Base-by-base conservation (phyloP, 257 asterid species). In the Schizonepeta tenuifolia region DNA sequence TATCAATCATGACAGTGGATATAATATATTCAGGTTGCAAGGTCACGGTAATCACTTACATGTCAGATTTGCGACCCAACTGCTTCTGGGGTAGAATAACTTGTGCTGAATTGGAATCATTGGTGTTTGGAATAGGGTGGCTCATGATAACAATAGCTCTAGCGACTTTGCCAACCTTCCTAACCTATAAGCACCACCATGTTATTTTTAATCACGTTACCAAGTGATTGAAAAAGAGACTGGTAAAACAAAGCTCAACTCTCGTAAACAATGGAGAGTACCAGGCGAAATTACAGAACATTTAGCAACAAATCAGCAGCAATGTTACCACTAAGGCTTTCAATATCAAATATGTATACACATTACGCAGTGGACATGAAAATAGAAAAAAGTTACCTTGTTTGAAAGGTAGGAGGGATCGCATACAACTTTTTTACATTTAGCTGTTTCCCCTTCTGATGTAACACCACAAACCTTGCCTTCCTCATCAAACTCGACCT, bases 391-490 rank as follows among this genome's bases (percentile, higher is more conserved):
- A 61, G 63, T 70, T 81, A 93, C 98, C 98, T 93, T 93, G 84
- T 72, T 78, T 77, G 90, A 33, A 80, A 93, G 88, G 87, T 93
- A 93, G 21, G 98, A 93, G 76, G 98, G 97, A 79, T 93, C 98
- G 5, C 98, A 93, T 24, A 93, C 98, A 79, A 93, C 94, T 79
- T 93, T 89, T 78, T 93, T 93, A 86, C 96, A 90, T 84, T 80
- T 87, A 22, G 98, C 98, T 65, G 98, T 93, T 84, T 93, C 98
- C 60, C 97, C 98, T 84, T 90, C 98, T 35, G 98, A 90, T 20
- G 97, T 87, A 70, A 93, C 98, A 51, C 98, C 98, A 70, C 84
- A 81, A 44, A 85, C 96, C 86, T 87, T 87, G 72, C 98, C 98
- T 84, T 89, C 96, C 54, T 77, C 96, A 35, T 90, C 73, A 82